Percentiles rank a stretch among this genome's conserved stretches.
Conservation (phyloP, 176 grass and related monocot species). For the Bromus sterilis region DNA sequence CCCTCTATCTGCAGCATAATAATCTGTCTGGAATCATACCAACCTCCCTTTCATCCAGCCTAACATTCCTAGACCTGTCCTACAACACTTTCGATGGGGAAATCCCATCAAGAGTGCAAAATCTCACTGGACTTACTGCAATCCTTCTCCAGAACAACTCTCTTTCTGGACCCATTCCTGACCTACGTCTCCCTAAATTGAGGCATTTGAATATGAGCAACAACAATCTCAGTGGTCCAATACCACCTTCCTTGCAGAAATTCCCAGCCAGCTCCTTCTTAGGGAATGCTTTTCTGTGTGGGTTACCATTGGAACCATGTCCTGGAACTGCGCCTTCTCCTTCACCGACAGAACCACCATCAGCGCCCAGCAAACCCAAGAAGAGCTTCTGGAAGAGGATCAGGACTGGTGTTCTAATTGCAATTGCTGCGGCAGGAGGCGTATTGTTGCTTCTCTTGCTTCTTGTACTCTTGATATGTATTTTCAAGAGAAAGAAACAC, state of each 20-base stretch:
- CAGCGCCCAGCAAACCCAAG: conserved; percentile 31
- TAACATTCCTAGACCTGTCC: conserved; percentile 86
- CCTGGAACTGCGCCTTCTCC: conserved; percentile 50
- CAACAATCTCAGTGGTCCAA: conserved; percentile 86
- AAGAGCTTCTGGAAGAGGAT: conserved; percentile 71
- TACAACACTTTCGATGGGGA: conserved; percentile 81
- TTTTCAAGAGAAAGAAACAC: conserved; percentile 62
- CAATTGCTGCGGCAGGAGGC: conserved; percentile 48
- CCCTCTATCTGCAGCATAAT: conserved; percentile 89
- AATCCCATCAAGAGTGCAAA: conserved; percentile 74
- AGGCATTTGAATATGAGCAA: conserved; percentile 90
- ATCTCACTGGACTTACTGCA: conserved; percentile 75
- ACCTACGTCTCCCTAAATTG: conserved; percentile 69
- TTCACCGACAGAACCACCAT: conserved; percentile 37
- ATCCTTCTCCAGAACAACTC: conserved; percentile 92
- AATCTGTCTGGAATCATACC: conserved; percentile 88
- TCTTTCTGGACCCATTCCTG: conserved; percentile 78
- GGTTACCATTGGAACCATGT: conserved; percentile 57
- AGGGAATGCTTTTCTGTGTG: conserved; percentile 81
- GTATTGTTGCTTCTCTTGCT: conserved; percentile 60
- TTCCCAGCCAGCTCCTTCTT: conserved; percentile 73
- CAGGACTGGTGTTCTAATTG: conserved; percentile 55
- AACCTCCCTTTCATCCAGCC: conserved; percentile 60
- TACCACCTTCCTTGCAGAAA: conserved; percentile 67
- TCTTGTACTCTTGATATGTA: conserved; percentile 51